These are phyloP conservation scores for Cavenderia fasciculata DNA, from an alignment of 78 protist species.

Conservation along the genomic window DNA sequence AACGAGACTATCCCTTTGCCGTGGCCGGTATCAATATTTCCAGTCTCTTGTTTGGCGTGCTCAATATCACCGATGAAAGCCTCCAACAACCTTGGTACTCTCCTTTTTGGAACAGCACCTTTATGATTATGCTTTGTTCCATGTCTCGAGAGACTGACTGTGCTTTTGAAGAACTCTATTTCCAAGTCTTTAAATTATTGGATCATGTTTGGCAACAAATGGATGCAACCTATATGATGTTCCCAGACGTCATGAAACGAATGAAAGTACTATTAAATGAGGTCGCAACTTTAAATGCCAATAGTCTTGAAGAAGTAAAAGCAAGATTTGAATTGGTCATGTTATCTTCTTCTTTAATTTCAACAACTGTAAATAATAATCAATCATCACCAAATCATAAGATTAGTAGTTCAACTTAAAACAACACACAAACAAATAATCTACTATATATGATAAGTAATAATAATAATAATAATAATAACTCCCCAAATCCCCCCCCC, in stretches of 20 bases:
- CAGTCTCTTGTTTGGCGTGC: slow-evolving; percentile 38
- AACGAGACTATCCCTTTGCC: slow-evolving; percentile 72
- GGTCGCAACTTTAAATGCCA: slow-evolving; percentile 13
- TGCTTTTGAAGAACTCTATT: slow-evolving; percentile 65
- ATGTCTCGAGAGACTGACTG: slow-evolving; percentile 49
- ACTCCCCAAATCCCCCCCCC: no score
- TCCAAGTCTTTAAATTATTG: slow-evolving; percentile 14
- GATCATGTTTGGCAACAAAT: slow-evolving; percentile 61
- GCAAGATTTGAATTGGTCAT: slow-evolving; percentile 52
- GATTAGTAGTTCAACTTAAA: no score
- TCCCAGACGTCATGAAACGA: slow-evolving; percentile 39
- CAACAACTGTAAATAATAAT: no score
- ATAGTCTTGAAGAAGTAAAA: slow-evolving; percentile 56
- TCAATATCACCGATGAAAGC: slow-evolving; percentile 38
- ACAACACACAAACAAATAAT: no score
- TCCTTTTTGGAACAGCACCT: slow-evolving; percentile 20
- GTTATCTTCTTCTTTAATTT: neutral
- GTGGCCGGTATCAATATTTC: slow-evolving; percentile 64
- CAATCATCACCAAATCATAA: no score
- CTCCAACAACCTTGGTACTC: slow-evolving; percentile 67
- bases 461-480: no score
- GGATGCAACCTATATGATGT: slow-evolving; percentile 77
- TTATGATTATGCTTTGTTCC: slow-evolving; percentile 61
- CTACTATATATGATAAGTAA: no score
- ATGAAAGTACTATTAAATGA: slow-evolving; percentile 25